Conservation (phyloP, 2,329 filamentous ascomycete species). For the Cladosporium sp. region DNA sequence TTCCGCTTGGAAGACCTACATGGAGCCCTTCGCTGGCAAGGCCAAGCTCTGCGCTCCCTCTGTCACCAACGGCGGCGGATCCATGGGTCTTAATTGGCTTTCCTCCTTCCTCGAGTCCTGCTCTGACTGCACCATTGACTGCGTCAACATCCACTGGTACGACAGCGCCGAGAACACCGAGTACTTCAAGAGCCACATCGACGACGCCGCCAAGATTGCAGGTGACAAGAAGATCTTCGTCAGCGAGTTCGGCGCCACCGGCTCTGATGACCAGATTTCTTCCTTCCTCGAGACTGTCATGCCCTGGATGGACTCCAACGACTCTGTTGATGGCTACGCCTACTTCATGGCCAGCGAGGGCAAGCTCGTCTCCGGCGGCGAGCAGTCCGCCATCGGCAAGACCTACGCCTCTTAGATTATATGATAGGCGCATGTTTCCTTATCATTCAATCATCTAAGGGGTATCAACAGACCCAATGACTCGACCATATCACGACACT, state of each 20-base stretch:
- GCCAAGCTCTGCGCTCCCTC: constrained; percentile 56
- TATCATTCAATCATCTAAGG: neutral
- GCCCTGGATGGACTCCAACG: constrained; percentile 40
- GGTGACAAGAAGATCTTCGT: constrained; percentile 52
- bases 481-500: neutral
- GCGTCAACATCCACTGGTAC: constrained; percentile 64
- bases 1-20: constrained; percentile 48
- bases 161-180: constrained; percentile 43
- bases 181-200: constrained; percentile 54
- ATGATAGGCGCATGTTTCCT: neutral
- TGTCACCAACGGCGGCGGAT: constrained; percentile 58
- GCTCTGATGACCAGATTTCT: constrained; percentile 38
- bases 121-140: constrained; percentile 53
- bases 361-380: constrained; percentile 29
- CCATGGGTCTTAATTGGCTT: constrained; percentile 54
- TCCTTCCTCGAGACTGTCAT: constrained; percentile 50
- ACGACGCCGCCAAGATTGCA: constrained; percentile 35
- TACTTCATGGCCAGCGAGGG: constrained; percentile 36
- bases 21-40: constrained; percentile 54
- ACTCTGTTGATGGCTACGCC: constrained; percentile 38
- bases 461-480: constrained; percentile 9
- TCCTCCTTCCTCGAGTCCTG: constrained; percentile 51
- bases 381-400: constrained; percentile 26
- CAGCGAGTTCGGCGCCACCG: constrained; percentile 59
- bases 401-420: constrained; percentile 22